Evolutionary conservation across 371 early-diverging fungal species (phyloP), one percentile per base, ranked within the genome.

Genomic region (Apophysomyces trapeziformis): DNA sequence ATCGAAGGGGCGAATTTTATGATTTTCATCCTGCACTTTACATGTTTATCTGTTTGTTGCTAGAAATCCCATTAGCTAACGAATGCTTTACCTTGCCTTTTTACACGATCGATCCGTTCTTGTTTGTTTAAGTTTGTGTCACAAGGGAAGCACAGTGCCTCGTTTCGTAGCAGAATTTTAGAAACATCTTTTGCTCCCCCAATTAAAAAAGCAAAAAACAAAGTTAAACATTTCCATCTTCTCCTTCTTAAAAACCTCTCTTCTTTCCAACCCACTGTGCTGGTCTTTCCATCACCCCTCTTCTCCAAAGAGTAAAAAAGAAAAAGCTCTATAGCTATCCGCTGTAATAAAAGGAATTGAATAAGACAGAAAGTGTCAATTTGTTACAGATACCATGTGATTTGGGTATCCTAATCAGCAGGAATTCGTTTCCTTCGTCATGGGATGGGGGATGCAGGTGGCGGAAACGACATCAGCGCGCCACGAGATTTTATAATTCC

Each of bases 401-500:
- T 45, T 13, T 26, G 16, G 6, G 13, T 45, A 13, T 16, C 16
- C 46, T n/a, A 43, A 45, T 45, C 46, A 9, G 46, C 16, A 45
- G 46, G 46, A 45, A 26, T 45, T n/a, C 16, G 16, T n/a, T 18
- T 45, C 9, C 13, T 45, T 45, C 16, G 46, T 45, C 46, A 45
- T 45, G 46, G 46, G 46, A 45, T 45, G 16, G 16, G 46, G 13
- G 46, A 45, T 45, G 46, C 46, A 45, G 46, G 46, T 45, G 46
- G 46, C 46, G 46, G 46, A 45, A 45, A 45, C 43, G 46, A 45
- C 46, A 45, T 45, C 46, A 45, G 46, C 46, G 46, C 46, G 46
- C 46, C 46, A 45, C 46, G 46, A 45, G 46, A n/a, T 45, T 45
- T 45, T 45, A 45, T 4, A 18, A 45, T 45, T 16, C 46, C 46